Conservation (phyloP, 2,329 filamentous ascomycete genomes). For the Colletotrichum musicola region DNA sequence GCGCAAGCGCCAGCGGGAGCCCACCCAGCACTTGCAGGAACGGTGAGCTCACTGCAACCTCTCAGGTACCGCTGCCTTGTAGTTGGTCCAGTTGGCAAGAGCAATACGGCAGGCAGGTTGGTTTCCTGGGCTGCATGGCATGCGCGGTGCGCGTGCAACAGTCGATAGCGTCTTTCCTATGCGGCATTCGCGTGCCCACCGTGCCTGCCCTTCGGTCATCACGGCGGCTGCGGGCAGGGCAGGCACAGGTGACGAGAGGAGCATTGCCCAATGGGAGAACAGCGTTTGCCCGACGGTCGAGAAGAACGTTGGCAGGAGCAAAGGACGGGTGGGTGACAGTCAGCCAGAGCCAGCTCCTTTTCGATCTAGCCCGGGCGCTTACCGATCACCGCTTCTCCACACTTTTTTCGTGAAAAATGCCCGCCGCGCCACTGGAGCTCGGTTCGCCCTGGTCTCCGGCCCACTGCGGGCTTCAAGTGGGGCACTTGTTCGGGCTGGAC, state of each 20-base stretch:
- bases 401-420: not conserved
- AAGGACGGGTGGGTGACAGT: not conserved
- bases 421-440: conserved; percentile 22
- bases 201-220: conserved; percentile 8
- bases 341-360: conserved; percentile 8
- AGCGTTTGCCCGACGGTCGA: conserved; percentile 22
- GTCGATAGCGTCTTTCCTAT: conserved; percentile 17
- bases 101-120: not conserved
- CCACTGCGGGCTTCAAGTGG: conserved; percentile 19
- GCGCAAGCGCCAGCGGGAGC: conserved; percentile 13
- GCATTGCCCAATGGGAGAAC: not conserved
- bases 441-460: not conserved
- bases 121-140: not conserved
- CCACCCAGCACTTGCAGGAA: conserved; percentile 31
- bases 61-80: conserved; percentile 6
- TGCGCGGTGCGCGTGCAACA: conserved; percentile 16
- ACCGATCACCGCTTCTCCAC: conserved; percentile 5
- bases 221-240: conserved; percentile 25
- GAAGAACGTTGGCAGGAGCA: not conserved
- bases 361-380: conserved; percentile 27
- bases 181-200: conserved; percentile 1
- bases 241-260: not conserved
- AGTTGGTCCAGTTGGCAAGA: not conserved
- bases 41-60: conserved; percentile 21
- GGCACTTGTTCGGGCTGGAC: conserved; percentile 5